These are phyloP conservation scores for Metarhizium rileyi DNA, from an alignment of 2,329 filamentous ascomycete species.

Conservation along the genomic window DNA sequence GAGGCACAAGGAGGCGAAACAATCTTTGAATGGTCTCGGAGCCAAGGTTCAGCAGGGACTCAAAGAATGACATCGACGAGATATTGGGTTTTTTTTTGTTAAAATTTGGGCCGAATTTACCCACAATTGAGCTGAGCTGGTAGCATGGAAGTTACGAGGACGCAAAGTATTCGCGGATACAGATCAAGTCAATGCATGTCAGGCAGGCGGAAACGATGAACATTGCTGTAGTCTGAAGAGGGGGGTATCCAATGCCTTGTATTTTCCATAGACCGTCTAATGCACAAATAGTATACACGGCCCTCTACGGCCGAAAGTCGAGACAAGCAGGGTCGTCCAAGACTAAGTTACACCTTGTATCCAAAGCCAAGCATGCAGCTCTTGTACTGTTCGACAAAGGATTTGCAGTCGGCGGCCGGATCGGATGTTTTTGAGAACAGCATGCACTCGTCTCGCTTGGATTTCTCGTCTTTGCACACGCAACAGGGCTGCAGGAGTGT, in stretches of 20 bases:
- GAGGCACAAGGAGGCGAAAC: conserved; percentile 16
- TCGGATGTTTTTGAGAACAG: conserved; percentile 83
- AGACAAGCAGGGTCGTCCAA: background rate
- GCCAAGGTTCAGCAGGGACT: background rate
- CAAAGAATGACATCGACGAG: background rate
- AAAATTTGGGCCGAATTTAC: background rate
- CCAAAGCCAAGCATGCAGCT: conserved; percentile 89
- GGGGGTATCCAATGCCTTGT: conserved; percentile 3
- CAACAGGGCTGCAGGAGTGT: conserved; percentile 72
- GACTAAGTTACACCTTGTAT: conserved; percentile 61
- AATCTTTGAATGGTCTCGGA: conserved; percentile 4
- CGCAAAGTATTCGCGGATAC: background rate
- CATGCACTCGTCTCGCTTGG: conserved; percentile 94
- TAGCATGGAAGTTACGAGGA: background rate
- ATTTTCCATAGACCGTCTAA: conserved; percentile 10
- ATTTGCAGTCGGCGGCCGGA: conserved; percentile 73
- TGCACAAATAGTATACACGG: conserved; percentile 15
- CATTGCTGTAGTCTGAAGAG: background rate
- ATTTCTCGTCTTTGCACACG: conserved; percentile 93
- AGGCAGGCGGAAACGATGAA: background rate
- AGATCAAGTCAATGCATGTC: background rate
- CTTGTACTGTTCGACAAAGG: conserved; percentile 76
- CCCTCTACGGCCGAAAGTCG: background rate
- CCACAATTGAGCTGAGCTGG: background rate
- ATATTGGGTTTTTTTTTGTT: background rate